A percentile compares a stretch with the other conserved stretches of the same genome.
phyloP scores from a whole-genome alignment of 768 basidiomycete species.

The Podaxis rugospora region DNA sequence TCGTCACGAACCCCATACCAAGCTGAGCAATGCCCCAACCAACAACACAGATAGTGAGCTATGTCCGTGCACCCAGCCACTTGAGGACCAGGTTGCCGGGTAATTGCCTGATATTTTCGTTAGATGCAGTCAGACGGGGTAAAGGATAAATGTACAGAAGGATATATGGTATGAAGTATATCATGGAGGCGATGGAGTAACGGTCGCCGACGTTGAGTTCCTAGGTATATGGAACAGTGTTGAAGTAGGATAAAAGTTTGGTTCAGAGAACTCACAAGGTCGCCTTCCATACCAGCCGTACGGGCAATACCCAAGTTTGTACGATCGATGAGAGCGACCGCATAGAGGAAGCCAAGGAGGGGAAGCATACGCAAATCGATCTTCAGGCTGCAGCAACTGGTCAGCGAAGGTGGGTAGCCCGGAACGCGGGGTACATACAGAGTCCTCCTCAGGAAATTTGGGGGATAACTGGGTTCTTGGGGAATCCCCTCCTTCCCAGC shows the following conservation, averaged over 20 bases:
- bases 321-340: conserved; percentile 33
- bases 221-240: conserved; percentile 11
- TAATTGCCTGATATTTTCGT: conserved; percentile 15
- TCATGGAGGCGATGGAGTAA: conserved; percentile 28
- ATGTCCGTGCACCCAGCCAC: conserved; percentile 24
- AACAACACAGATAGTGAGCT: conserved; percentile 24
- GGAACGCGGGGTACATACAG: conserved; percentile 13
- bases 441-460: conserved; percentile 18
- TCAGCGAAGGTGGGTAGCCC: not conserved
- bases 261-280: conserved; percentile 21
- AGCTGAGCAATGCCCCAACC: conserved; percentile 29
- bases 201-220: conserved; percentile 26
- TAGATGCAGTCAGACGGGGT: not conserved
- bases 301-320: conserved; percentile 32
- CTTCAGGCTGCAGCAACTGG: conserved; percentile 19
- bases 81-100: conserved; percentile 26
- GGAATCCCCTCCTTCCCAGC: conserved; percentile 12
- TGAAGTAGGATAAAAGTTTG: not conserved
- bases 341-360: conserved; percentile 28
- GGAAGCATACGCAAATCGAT: conserved; percentile 33
- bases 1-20: conserved; percentile 28
- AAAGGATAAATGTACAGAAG: conserved; percentile 23
- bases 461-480: conserved; percentile 14
- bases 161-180: conserved; percentile 33
- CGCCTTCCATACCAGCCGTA: conserved; percentile 31